phyloP scores from a whole-genome alignment of 2,329 filamentous ascomycete species.

The Macrophomina pseudophaseolina region DNA sequence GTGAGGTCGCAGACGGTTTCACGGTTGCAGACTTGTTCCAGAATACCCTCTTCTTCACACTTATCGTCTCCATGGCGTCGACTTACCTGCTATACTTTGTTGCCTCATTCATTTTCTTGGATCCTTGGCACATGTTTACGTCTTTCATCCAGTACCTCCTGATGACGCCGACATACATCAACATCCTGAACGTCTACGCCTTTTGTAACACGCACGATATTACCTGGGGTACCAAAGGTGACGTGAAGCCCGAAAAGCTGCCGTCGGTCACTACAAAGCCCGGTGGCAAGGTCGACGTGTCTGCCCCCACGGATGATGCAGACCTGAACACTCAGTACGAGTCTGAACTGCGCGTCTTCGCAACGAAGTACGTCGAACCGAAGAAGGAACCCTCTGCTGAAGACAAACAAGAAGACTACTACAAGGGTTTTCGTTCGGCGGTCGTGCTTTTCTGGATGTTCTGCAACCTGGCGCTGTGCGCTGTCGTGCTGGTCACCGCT shows the following conservation, averaged over 20 bases:
- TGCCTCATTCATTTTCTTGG: slow-evolving; percentile 90
- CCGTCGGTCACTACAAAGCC: slow-evolving; percentile 89
- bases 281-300: slow-evolving; percentile 91
- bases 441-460: slow-evolving; percentile 97
- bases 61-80: slow-evolving; percentile 89
- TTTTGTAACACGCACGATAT: slow-evolving; percentile 99
- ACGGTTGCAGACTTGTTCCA: slow-evolving; percentile 75
- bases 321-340: slow-evolving; percentile 97
- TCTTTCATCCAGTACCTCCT: slow-evolving; percentile 91
- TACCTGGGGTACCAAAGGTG: slow-evolving; percentile 97
- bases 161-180: slow-evolving; percentile 94
- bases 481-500: slow-evolving; percentile 83
- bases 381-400: slow-evolving; percentile 64
- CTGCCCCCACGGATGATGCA: slow-evolving; percentile 83
- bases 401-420: slow-evolving; percentile 97
- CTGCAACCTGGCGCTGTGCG: slow-evolving; percentile 86
- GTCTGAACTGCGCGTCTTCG: slow-evolving; percentile 76
- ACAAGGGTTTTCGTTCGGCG: slow-evolving; percentile 90
- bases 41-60: slow-evolving; percentile 87
- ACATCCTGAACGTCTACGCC: slow-evolving; percentile 97
- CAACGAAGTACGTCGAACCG: slow-evolving; percentile 74
- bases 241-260: slow-evolving; percentile 91
- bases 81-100: slow-evolving; percentile 94
- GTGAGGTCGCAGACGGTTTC: slow-evolving; percentile 70
- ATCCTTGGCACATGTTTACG: slow-evolving; percentile 99